phyloP scores from a whole-genome alignment of 148 eudicot species.

The Linanthus parryae region DNA sequence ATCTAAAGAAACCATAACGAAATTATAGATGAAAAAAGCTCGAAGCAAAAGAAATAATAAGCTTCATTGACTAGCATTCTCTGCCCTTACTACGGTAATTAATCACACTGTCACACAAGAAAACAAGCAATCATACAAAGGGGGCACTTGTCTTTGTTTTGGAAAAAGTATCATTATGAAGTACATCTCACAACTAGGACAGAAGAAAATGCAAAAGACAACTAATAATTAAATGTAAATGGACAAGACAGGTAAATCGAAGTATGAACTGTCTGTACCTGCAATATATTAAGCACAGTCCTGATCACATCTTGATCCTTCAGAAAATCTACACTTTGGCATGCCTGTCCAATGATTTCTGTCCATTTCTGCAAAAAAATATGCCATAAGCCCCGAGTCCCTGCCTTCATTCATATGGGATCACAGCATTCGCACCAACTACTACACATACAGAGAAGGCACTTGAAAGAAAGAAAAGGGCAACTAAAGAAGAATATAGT shows the following conservation, averaged over 20 bases:
- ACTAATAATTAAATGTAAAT: too few species aligned
- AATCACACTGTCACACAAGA: too few species aligned
- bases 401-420: neutral
- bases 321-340: slow-evolving; percentile 78
- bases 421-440: neutral
- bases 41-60: too few species aligned
- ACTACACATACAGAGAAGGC: neutral
- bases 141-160: too few species aligned
- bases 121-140: too few species aligned
- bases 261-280: slow-evolving; percentile 44
- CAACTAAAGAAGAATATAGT: neutral
- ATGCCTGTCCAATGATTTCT: slow-evolving; percentile 97
- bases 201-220: too few species aligned
- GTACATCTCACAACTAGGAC: too few species aligned
- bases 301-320: slow-evolving; percentile 77
- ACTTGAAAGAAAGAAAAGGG: neutral
- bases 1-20: too few species aligned
- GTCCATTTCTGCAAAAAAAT: slow-evolving; percentile 75
- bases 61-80: too few species aligned
- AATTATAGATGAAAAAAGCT: too few species aligned
- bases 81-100: too few species aligned
- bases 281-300: slow-evolving; percentile 94
- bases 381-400: slow-evolving; percentile 3
- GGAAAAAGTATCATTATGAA: too few species aligned
- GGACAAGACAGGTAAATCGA: neutral